Conservation (phyloP, 495 filamentous ascomycete species). For the Penicillium pancosmium region DNA sequence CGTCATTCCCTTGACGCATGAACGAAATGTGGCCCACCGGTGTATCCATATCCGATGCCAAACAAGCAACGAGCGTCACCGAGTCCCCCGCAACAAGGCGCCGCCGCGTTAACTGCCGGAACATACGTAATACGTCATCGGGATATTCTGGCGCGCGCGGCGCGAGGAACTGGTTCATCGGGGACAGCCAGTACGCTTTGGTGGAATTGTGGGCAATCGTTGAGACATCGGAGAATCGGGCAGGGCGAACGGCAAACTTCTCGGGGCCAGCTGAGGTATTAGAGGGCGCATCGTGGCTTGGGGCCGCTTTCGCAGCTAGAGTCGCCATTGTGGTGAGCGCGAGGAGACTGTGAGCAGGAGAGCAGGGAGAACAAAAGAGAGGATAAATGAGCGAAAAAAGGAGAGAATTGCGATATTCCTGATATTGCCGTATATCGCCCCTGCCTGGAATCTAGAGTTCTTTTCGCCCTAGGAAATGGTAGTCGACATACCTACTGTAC, state of each 20-base stretch:
- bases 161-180: background rate
- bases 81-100: background rate
- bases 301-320: background rate
- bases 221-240: background rate
- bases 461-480: slow-evolving; percentile 3
- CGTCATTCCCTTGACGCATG: background rate
- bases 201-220: background rate
- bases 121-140: background rate
- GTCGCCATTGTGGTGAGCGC: background rate
- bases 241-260: background rate
- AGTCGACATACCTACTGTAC: background rate
- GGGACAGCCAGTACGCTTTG: background rate
- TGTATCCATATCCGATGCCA: background rate
- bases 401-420: background rate
- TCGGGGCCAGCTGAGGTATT: background rate
- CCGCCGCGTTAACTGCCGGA: background rate
- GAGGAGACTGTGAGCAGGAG: background rate
- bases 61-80: background rate
- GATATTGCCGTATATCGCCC: background rate
- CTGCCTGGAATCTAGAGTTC: slow-evolving; percentile 5
- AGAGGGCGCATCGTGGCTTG: background rate
- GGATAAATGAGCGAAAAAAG: background rate
- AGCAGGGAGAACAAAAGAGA: background rate
- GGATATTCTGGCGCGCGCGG: background rate
- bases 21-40: background rate